Evolutionary conservation across 2,329 filamentous ascomycete genomes (phyloP), one percentile per base, ranked within the genome.

Genomic region (Pseudocercospora fuligena): DNA sequence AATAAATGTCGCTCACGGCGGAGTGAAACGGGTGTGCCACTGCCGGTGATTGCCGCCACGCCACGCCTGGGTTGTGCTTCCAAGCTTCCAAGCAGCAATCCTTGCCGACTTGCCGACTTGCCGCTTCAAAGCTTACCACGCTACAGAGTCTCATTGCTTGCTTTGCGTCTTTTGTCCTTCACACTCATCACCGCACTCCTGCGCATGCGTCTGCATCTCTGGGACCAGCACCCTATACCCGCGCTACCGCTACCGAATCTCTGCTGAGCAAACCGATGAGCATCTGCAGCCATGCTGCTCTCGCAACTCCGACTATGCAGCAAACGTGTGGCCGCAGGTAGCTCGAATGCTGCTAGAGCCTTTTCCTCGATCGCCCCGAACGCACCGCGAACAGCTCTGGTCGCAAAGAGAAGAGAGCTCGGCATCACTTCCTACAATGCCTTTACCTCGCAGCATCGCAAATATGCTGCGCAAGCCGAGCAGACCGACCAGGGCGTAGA

Each of bases 401-500:
- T 80, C 40, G 81, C 82, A 69, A 83, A 81, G 78, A 81, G 83
- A 72, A 78, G 82, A 67, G 78, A 82, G 64, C 78, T 85, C 54
- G 81, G 82, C 46, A 70, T 84, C 21, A 72, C 78, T 63, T 65
- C 71, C 51, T 74, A 74, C 73, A 80, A 81, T 74, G 77, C 80
- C 72, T 81, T 83, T 74, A 76, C 79, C 69, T 73, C 76, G 61
- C 82, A 83, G 75, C 81, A 80, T 71, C 83, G 87, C 71, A 77
- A 77, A 67, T 90, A 90, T 85, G 88, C 88, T 62, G 79, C 85
- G 69, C 80, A 87, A 65, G 84, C 85, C 4, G 85, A 88, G 78
- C 86, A 87, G 49, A 85, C 83, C 61, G 82, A 82, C 77, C 85
- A 86, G 78, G 87, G 88, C 74, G 88, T 90, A 77, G 93, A 97